phyloP scores from a whole-genome alignment of 169 alveolate genomes.

The Eimeria sp. region DNA sequence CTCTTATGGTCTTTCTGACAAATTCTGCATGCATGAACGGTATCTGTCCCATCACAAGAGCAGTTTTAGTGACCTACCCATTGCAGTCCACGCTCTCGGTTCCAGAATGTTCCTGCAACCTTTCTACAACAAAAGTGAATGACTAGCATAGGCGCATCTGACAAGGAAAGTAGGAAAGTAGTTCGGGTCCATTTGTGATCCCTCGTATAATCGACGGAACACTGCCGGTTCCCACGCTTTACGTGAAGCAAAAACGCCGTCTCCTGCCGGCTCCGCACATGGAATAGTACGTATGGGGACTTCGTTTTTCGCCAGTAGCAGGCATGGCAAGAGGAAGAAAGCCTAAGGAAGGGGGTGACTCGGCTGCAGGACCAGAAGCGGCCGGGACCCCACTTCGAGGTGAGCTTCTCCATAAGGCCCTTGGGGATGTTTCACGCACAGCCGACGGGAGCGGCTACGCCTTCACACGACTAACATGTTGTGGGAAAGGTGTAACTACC shows the following conservation, averaged over 20 bases:
- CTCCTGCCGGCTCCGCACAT: not conserved
- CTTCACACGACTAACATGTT: constrained; percentile 67
- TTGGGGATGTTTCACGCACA: constrained; percentile 77
- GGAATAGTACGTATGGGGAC: not conserved
- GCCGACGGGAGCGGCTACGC: constrained; percentile 84
- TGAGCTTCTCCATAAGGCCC: constrained; percentile 71
- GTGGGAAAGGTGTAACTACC: constrained; percentile 65
- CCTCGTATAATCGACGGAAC: not conserved
- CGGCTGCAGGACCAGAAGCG: constrained; percentile 24
- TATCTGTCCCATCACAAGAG: not conserved
- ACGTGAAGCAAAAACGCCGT: not conserved
- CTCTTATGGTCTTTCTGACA: not conserved
- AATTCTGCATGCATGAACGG: not conserved
- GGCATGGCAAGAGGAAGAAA: constrained; percentile 73
- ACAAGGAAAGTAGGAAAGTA: too few species aligned
- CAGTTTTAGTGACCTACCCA: not conserved
- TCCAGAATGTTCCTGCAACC: not conserved
- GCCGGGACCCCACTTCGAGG: constrained; percentile 51
- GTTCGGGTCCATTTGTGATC: not conserved
- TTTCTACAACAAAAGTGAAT: not conserved
- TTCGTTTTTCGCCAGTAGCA: not conserved
- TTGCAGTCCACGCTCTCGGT: not conserved
- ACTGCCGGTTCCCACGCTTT: not conserved
- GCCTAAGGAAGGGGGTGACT: constrained; percentile 57
- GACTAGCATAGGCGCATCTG: not conserved